phyloP scores from a whole-genome alignment of 139 green algal genomes.

The Coccomyxa sp. region DNA sequence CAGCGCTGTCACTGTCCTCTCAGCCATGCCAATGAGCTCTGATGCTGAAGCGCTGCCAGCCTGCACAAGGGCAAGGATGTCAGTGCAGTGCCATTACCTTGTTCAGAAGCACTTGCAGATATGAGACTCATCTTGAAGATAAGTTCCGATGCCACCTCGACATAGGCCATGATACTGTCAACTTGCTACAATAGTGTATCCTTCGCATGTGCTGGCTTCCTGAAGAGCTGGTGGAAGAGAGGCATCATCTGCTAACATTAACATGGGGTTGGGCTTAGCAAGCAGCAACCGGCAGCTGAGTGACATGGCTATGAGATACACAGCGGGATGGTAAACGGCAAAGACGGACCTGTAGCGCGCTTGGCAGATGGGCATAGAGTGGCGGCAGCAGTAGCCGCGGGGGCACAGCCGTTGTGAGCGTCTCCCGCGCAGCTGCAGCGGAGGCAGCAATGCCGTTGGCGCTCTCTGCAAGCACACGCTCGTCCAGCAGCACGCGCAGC shows the following conservation, averaged over 20 bases:
- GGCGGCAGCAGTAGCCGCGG: slow-evolving; percentile 67
- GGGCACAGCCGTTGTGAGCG: slow-evolving; percentile 40
- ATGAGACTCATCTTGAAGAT: no score
- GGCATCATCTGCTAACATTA: no score
- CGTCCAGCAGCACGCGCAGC: slow-evolving; percentile 56
- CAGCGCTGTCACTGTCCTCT: slow-evolving; percentile 50
- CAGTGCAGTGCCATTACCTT: no score
- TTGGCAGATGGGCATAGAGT: slow-evolving; percentile 44
- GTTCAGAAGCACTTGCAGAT: no score
- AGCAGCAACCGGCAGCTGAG: not conserved
- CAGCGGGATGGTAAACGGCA: not conserved
- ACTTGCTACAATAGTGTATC: no score
- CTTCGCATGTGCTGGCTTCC: no score
- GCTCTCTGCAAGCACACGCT: slow-evolving; percentile 15
- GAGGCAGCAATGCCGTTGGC: slow-evolving; percentile 11
- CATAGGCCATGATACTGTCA: no score
- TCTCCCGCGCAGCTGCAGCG: slow-evolving; percentile 24
- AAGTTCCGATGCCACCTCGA: no score
- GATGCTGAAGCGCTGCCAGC: slow-evolving; percentile 7
- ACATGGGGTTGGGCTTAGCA: no score
- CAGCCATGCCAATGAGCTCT: slow-evolving; percentile 44
- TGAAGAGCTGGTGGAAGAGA: no score
- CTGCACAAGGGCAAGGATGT: no score
- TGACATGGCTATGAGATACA: not conserved
- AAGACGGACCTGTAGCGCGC: slow-evolving; percentile 18